phyloP scores from a whole-genome alignment of 805 yeast genomes.

The Metschnikowia henanensis region DNA sequence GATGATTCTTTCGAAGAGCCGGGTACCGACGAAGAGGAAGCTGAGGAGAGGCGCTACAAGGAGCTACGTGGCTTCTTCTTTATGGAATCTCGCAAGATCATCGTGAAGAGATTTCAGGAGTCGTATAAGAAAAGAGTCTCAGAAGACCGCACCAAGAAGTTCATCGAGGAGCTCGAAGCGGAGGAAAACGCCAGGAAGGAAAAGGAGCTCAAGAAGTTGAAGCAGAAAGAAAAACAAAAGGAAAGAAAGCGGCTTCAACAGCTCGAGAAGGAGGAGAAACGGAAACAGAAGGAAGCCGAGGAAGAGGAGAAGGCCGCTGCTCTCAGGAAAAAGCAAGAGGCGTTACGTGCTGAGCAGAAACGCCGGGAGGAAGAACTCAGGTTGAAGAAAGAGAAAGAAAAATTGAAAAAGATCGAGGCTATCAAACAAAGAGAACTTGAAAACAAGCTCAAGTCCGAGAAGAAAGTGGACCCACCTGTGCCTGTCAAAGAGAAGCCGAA shows the following conservation, averaged over 20 bases:
- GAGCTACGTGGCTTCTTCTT: slow-evolving; percentile 82
- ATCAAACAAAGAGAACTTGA: slow-evolving; percentile 19
- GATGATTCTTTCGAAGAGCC: slow-evolving; percentile 23
- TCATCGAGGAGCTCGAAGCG: slow-evolving; percentile 68
- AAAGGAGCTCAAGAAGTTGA: slow-evolving; percentile 62
- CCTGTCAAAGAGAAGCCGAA: not conserved
- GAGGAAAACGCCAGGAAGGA: slow-evolving; percentile 66
- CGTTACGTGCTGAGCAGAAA: slow-evolving; percentile 36
- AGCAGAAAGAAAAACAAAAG: slow-evolving; percentile 66
- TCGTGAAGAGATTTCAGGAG: slow-evolving; percentile 53
- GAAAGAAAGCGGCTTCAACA: slow-evolving; percentile 68
- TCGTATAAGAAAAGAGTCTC: slow-evolving; percentile 83
- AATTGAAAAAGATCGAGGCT: slow-evolving; percentile 43
- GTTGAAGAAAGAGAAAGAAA: slow-evolving; percentile 48
- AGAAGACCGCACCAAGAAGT: slow-evolving; percentile 62
- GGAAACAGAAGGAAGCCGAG: slow-evolving; percentile 52
- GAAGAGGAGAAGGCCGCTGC: slow-evolving; percentile 41
- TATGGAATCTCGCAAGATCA: slow-evolving; percentile 66
- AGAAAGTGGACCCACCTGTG: not conserved
- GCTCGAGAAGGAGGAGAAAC: slow-evolving; percentile 62
- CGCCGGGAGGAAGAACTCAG: slow-evolving; percentile 39
- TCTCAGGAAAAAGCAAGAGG: slow-evolving; percentile 31
- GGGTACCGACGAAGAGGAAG: slow-evolving; percentile 11
- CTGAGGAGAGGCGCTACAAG: slow-evolving; percentile 43
- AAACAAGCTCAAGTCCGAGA: slow-evolving; percentile 4